phyloP scores from a whole-genome alignment of 2,329 filamentous ascomycete species.

The Chaetomium olivaceum region DNA sequence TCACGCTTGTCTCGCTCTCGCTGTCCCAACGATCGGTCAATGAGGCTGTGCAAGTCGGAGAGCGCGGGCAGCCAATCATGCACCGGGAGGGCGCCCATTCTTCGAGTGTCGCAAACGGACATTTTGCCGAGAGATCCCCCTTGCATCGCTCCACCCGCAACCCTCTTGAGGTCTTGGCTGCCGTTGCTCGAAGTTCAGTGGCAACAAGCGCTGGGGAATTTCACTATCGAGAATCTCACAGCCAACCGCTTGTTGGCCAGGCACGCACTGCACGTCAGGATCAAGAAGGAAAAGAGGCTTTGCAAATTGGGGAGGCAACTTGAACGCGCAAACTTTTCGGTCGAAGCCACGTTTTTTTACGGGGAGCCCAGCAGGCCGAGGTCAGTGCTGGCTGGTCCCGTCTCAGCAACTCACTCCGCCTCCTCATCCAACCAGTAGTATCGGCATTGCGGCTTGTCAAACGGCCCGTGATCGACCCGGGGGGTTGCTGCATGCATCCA shows the following conservation, averaged over 20 bases:
- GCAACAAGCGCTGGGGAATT: constrained; percentile 15
- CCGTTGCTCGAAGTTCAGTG: background rate
- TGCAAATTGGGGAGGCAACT: constrained; percentile 7
- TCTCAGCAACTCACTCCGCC: constrained; percentile 23
- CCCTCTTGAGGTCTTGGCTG: background rate
- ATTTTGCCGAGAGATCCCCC: background rate
- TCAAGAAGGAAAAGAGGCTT: background rate
- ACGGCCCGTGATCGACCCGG: constrained; percentile 22
- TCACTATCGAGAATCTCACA: background rate
- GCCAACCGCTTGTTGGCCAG: background rate
- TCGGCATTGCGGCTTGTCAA: constrained; percentile 11
- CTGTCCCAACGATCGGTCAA: constrained; percentile 5
- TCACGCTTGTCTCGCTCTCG: too few species aligned
- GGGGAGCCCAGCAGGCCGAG: background rate
- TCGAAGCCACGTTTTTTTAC: constrained; percentile 4
- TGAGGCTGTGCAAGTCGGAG: constrained; percentile 22
- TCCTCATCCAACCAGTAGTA: constrained; percentile 21
- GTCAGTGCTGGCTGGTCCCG: constrained; percentile 9
- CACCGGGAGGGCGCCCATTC: background rate
- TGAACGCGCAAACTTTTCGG: constrained; percentile 9
- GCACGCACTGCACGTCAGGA: background rate
- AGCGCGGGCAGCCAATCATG: constrained; percentile 3
- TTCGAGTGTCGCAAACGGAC: background rate
- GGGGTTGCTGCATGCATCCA: constrained; percentile 6
- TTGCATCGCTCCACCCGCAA: background rate